Evolutionary conservation across 257 asterid genomes (phyloP), one percentile per base, ranked within the genome.

Genomic region (Fraxinus excelsior): DNA sequence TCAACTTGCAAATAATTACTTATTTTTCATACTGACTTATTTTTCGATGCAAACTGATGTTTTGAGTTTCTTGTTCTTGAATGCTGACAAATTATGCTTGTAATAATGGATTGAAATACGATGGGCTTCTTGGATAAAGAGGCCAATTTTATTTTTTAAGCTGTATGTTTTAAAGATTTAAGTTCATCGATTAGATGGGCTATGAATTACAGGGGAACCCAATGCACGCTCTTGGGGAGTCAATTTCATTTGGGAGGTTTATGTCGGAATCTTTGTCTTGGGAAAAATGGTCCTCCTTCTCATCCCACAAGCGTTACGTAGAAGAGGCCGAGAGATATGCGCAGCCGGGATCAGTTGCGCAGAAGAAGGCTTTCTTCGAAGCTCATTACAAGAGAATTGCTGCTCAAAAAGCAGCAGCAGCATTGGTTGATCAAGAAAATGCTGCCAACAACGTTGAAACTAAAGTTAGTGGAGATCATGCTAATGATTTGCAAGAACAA

Each of bases 361-460:
- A 90, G 85, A 96, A 91, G 78, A 96, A 96, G 74, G 99, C 96
- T n/a, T 96, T 93, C 86, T 96, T 96, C 67, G 99, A 96, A 88
- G 99, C 99, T 67, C 97, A 96, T 82, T 96, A 93, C 91, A 96
- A 89, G 92, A 87, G 85, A 73, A 90, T 91, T 78, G 98, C 99
- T 25, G 97, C 98, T 23, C 86, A 87, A 65, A 91, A 90, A 58
- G 98, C 97, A 5, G 96, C 60, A 14, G 62, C 67, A 62, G 67
- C 96, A 14, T 73, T 86, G 80, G 86, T 86, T 37, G 90, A 88
- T 79, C 94, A 87, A 75, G 88, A 83, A 74, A 87, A 81, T 76
- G 81, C 74, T 16, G 23, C 60, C 80, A 68, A 46, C 28, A 9
- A 60, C 65, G 51, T 82, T 31, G 85, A 76, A 60, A 64, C 11